These are phyloP conservation scores for Licmophora abbreviata DNA, from an alignment of 108 stramenopile genomes.

Conservation along the genomic window DNA sequence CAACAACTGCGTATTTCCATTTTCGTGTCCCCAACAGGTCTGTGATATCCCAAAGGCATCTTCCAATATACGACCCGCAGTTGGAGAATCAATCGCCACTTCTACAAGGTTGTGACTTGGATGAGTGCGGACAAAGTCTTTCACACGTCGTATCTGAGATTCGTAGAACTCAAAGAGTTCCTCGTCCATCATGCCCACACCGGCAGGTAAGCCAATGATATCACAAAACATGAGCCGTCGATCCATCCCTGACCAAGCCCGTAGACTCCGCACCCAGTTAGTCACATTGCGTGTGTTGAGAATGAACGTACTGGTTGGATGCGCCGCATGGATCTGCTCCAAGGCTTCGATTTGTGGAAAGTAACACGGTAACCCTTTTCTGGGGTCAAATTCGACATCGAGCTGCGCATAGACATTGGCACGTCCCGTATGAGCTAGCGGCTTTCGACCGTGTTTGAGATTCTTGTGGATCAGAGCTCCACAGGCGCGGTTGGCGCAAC, in stretches of 20 bases:
- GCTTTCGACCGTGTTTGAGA: neutral
- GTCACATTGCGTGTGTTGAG: conserved; percentile 4
- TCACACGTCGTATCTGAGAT: neutral
- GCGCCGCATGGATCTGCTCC: conserved; percentile 3
- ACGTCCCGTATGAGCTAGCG: neutral
- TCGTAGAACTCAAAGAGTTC: neutral
- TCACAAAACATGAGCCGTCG: conserved; percentile 2
- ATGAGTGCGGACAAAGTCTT: neutral
- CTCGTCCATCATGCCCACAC: neutral
- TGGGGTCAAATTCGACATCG: neutral
- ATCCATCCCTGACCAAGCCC: neutral
- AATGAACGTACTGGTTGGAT: conserved; percentile 2
- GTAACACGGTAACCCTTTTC: conserved; percentile 4
- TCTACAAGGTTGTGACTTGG: conserved; percentile 3
- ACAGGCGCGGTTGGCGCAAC: conserved; percentile 1
- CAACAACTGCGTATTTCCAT: too few species aligned
- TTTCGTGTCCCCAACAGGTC: conserved; percentile 1
- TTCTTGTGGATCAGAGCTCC: conserved; percentile 1
- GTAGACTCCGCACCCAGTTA: neutral
- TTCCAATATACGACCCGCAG: neutral
- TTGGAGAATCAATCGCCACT: conserved; percentile 1
- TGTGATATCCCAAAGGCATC: neutral
- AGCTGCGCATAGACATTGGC: conserved; percentile 3
- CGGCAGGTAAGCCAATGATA: conserved; percentile 5
- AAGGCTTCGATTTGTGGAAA: conserved; percentile 6